Conservation (phyloP, 768 basidiomycete species). For the Clitopilus passeckerianus region DNA sequence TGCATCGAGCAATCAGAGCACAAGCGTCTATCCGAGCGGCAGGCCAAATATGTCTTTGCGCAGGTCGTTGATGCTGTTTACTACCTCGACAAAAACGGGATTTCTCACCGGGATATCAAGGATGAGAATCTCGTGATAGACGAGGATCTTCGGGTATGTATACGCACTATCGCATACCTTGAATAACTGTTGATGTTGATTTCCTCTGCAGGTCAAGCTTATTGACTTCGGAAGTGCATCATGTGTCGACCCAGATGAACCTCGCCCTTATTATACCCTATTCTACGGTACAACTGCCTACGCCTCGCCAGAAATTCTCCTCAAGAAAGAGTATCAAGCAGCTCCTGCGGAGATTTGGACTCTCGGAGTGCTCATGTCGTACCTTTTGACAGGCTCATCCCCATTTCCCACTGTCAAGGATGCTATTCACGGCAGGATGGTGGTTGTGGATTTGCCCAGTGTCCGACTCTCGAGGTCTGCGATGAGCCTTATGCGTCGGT, state of each 20-base stretch:
- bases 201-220: slow-evolving; percentile 67
- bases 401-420: slow-evolving; percentile 89
- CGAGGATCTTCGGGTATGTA: slow-evolving; percentile 57
- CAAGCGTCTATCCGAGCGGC: slow-evolving; percentile 71
- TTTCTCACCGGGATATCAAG: slow-evolving; percentile 95
- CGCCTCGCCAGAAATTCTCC: slow-evolving; percentile 91
- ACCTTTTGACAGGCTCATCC: slow-evolving; percentile 87
- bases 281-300: slow-evolving; percentile 97
- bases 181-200: neutral
- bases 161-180: neutral
- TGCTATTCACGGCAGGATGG: slow-evolving; percentile 62
- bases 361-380: slow-evolving; percentile 90
- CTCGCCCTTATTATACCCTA: slow-evolving; percentile 64
- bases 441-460: slow-evolving; percentile 38
- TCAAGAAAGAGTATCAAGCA: slow-evolving; percentile 84
- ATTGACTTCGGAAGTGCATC: slow-evolving; percentile 95
- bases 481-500: slow-evolving; percentile 63
- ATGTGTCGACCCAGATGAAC: slow-evolving; percentile 55
- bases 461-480: slow-evolving; percentile 39
- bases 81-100: slow-evolving; percentile 77
- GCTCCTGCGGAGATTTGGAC: slow-evolving; percentile 97
- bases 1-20: slow-evolving; percentile 87
- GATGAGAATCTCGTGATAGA: slow-evolving; percentile 92
- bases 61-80: slow-evolving; percentile 85
- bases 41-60: slow-evolving; percentile 78